Evolutionary conservation across 352 stramenopile species (phyloP).

Genomic region (Phytophthora ramorum): DNA sequence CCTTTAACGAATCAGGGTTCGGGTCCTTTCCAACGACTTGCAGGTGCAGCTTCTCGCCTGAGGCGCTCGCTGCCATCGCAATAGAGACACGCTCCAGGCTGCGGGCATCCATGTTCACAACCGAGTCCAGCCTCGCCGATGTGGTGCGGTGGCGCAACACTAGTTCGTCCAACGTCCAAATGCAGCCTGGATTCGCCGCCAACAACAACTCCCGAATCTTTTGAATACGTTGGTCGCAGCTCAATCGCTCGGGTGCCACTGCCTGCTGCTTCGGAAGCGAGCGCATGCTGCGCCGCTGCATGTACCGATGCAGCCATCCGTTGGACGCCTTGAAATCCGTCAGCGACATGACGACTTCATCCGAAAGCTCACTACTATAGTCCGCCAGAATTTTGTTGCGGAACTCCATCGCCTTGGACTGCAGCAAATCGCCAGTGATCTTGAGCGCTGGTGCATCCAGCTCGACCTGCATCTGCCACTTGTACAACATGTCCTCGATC

Average conservation of each 20-base stretch:
- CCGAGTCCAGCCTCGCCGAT: constrained; percentile 38
- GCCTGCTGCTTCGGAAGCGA: constrained; percentile 58
- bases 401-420: constrained; percentile 85
- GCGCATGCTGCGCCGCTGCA: constrained; percentile 75
- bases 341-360: constrained; percentile 80
- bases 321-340: constrained; percentile 88
- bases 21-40: constrained; percentile 63
- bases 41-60: constrained; percentile 68
- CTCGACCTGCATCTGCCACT: constrained; percentile 86
- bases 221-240: constrained; percentile 51
- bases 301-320: constrained; percentile 82
- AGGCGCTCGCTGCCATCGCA: constrained; percentile 60
- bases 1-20: constrained; percentile 44
- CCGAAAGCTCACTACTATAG: constrained; percentile 68
- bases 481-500: constrained; percentile 89
- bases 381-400: constrained; percentile 83
- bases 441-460: constrained; percentile 69
- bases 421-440: constrained; percentile 77
- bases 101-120: constrained; percentile 55
- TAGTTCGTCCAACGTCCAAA: constrained; percentile 79
- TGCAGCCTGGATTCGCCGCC: constrained; percentile 56
- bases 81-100: constrained; percentile 63
- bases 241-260: constrained; percentile 22
- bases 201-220: constrained; percentile 60
- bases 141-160: constrained; percentile 57